phyloP scores from a whole-genome alignment of 2,329 filamentous ascomycete genomes.

The Cercospora sp. region DNA sequence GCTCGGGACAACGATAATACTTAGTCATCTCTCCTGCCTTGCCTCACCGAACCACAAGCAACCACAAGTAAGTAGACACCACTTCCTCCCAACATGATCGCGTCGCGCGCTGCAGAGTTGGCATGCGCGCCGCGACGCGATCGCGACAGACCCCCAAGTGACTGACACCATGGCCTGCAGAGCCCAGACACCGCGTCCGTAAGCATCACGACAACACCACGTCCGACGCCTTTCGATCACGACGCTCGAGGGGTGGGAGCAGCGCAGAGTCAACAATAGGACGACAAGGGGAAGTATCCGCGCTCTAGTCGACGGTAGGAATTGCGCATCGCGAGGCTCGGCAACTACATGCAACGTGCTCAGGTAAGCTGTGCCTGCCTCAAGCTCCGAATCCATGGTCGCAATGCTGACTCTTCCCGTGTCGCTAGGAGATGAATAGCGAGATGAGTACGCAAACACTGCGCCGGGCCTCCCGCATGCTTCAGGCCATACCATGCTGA shows the following conservation, averaged over 20 bases:
- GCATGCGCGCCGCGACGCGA: neutral
- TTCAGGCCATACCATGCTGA: conserved; percentile 16
- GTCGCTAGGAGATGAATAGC: conserved; percentile 34
- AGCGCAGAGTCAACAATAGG: neutral
- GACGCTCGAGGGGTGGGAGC: neutral
- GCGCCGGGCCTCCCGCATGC: neutral
- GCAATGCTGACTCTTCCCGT: conserved; percentile 23
- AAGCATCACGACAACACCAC: conserved; percentile 1
- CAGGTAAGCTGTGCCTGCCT: conserved; percentile 53
- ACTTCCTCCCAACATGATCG: neutral
- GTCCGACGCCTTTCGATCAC: neutral
- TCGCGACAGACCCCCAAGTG: neutral
- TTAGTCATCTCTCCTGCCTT: too few relatives aligned
- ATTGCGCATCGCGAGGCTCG: neutral
- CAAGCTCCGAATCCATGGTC: neutral
- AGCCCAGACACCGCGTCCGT: neutral
- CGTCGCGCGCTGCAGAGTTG: neutral
- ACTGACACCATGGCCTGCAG: conserved; percentile 1
- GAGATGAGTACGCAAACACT: conserved; percentile 45
- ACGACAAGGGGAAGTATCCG: neutral
- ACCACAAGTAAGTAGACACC: neutral
- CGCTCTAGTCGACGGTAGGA: neutral
- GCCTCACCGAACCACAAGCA: too few relatives aligned
- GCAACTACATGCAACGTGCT: conserved; percentile 41
- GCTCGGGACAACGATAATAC: neutral